Evolutionary conservation across 495 filamentous ascomycete genomes (phyloP).

Genomic region (Neurospora sp.): DNA sequence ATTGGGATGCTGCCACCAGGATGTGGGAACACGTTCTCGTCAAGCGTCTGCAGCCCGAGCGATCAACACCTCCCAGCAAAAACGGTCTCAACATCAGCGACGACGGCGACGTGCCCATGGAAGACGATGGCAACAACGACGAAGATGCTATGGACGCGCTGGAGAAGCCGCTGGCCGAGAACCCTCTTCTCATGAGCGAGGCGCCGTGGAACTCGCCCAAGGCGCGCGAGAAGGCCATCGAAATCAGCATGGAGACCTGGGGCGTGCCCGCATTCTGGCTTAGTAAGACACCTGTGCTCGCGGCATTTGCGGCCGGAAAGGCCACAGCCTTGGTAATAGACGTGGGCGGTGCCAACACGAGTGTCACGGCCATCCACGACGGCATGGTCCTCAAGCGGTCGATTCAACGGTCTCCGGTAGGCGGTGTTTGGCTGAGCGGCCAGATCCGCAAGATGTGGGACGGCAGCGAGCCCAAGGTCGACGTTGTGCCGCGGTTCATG

Average conservation of each 20-base stretch:
- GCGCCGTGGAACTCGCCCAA: conserved; percentile 84
- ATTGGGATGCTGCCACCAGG: conserved; percentile 87
- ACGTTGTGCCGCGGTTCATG: conserved; percentile 77
- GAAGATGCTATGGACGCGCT: conserved; percentile 44
- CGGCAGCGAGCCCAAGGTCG: conserved; percentile 63
- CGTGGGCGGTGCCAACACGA: conserved; percentile 82
- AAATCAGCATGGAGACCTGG: conserved; percentile 93
- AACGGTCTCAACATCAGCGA: conserved; percentile 56
- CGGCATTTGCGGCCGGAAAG: conserved; percentile 80
- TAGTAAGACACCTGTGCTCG: conserved; percentile 46
- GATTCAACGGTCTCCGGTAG: conserved; percentile 70
- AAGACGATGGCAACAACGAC: conserved; percentile 49
- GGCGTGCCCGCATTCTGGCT: conserved; percentile 89
- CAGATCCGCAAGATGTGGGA: conserved; percentile 78
- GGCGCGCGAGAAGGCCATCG: conserved; percentile 80
- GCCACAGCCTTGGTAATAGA: conserved; percentile 86
- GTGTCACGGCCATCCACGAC: conserved; percentile 85
- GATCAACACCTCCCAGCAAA: conserved; percentile 51
- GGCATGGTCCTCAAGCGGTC: conserved; percentile 88
- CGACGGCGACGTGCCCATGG: conserved; percentile 40
- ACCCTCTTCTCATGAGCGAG: conserved; percentile 88
- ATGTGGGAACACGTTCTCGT: conserved; percentile 70
- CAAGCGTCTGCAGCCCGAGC: conserved; percentile 67
- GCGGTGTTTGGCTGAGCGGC: conserved; percentile 78
- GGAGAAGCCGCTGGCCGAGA: conserved; percentile 77